Conservation (phyloP, 768 basidiomycete genomes). For the Amanita molliuscula region DNA sequence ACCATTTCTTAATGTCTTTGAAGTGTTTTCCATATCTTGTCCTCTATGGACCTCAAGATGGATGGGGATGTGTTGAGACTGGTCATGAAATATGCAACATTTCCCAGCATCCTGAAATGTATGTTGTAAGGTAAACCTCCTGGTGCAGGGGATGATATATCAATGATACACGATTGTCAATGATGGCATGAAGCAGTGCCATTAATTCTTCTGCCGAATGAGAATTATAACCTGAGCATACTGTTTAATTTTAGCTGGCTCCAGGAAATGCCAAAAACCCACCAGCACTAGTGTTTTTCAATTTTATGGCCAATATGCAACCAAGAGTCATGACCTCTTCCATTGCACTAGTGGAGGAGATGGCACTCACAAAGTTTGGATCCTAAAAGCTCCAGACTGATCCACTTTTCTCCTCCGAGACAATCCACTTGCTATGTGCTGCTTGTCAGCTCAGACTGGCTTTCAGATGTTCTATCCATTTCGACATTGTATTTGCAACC, state of each 20-base stretch:
- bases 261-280: slow-evolving; percentile 9
- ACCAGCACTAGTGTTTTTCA: slow-evolving; percentile 52
- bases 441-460: slow-evolving; percentile 44
- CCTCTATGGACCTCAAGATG: slow-evolving; percentile 52
- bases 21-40: slow-evolving; percentile 41
- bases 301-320: slow-evolving; percentile 71
- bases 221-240: slow-evolving; percentile 39
- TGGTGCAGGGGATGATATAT: slow-evolving; percentile 29
- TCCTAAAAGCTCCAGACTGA: slow-evolving; percentile 86
- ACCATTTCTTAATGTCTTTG: background rate
- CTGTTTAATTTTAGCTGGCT: background rate
- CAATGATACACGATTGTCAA: slow-evolving; percentile 21
- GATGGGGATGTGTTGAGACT: slow-evolving; percentile 61
- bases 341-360: slow-evolving; percentile 50
- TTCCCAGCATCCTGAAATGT: slow-evolving; percentile 82
- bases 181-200: slow-evolving; percentile 29
- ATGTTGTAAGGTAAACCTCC: slow-evolving; percentile 43
- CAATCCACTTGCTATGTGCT: slow-evolving; percentile 52
- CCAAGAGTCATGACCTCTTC: slow-evolving; percentile 82
- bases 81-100: slow-evolving; percentile 86
- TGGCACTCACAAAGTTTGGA: slow-evolving; percentile 48
- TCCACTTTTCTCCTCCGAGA: slow-evolving; percentile 12
- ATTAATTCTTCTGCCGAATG: slow-evolving; percentile 59
- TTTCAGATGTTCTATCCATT: slow-evolving; percentile 45
- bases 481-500: slow-evolving; percentile 75